Evolutionary conservation across 2,329 filamentous ascomycete species (phyloP).

Genomic region (Sclerotinia subarctica): DNA sequence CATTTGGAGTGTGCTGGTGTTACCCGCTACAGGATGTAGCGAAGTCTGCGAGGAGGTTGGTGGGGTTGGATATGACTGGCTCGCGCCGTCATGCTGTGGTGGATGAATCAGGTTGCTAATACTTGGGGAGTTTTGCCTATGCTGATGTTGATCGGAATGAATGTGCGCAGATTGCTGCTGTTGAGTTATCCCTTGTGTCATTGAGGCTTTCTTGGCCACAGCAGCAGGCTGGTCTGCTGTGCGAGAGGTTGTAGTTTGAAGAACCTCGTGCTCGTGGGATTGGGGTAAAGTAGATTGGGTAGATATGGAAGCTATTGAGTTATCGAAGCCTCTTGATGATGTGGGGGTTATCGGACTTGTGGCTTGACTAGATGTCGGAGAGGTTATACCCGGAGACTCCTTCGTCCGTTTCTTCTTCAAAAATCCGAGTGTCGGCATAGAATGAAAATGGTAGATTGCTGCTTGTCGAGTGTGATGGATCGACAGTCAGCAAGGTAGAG

Average conservation of each 20-base stretch:
- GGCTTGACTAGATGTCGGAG: conserved; percentile 64
- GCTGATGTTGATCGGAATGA: conserved; percentile 34
- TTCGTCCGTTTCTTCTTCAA: conserved; percentile 99
- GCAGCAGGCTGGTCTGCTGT: conserved; percentile 33
- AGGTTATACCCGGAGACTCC: conserved; percentile 68
- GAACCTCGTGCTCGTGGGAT: conserved; percentile 31
- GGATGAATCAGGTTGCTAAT: conserved; percentile 82
- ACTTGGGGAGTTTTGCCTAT: conserved; percentile 66
- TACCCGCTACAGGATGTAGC: conserved; percentile 10
- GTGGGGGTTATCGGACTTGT: conserved; percentile 61
- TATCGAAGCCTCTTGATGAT: conserved; percentile 49
- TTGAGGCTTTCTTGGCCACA: conserved; percentile 37
- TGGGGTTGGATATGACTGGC: conserved; percentile 36
- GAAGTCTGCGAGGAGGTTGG: conserved; percentile 17
- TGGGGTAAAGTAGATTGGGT: conserved; percentile 39
- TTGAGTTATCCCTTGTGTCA: conserved; percentile 37
- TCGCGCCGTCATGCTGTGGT: conserved; percentile 49
- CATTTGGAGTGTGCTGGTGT: conserved; percentile 10
- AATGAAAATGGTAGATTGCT: conserved; percentile 33
- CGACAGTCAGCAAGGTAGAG: conserved; percentile 29
- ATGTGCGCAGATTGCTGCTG: conserved; percentile 38
- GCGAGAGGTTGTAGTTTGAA: conserved; percentile 33
- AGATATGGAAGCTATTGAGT: conserved; percentile 42
- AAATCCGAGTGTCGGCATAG: conserved; percentile 92
- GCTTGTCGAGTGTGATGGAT: conserved; percentile 32